phyloP scores from a whole-genome alignment of 1,139 yeast genomes.

The Martiniozyma asiatica region DNA sequence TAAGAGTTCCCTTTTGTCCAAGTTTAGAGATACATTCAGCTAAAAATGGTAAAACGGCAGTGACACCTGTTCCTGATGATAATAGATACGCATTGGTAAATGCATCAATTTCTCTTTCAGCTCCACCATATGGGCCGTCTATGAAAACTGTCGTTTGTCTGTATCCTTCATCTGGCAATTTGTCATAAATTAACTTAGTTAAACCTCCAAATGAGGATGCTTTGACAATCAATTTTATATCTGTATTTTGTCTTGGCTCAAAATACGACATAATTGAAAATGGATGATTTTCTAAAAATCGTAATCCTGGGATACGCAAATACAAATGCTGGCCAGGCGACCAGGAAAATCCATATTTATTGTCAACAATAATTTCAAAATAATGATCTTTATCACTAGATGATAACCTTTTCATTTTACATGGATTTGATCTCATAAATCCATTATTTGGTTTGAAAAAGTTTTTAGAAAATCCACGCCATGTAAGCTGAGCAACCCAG shows the following conservation, averaged over 20 bases:
- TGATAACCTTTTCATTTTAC: slow-evolving; percentile 20
- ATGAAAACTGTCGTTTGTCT: slow-evolving; percentile 26
- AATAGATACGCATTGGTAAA: slow-evolving; percentile 37
- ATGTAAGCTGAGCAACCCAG: slow-evolving; percentile 41
- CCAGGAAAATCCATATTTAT: slow-evolving; percentile 33
- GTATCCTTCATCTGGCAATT: slow-evolving; percentile 18
- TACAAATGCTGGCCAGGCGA: slow-evolving; percentile 51
- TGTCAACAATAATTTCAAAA: slow-evolving; percentile 32
- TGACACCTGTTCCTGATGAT: slow-evolving; percentile 44
- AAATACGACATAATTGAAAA: slow-evolving; percentile 41
- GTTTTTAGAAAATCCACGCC: slow-evolving; percentile 41
- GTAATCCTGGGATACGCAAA: slow-evolving; percentile 35
- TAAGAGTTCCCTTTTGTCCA: slow-evolving; percentile 12
- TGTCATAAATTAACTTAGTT: slow-evolving; percentile 26
- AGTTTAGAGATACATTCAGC: slow-evolving; percentile 17
- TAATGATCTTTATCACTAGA: slow-evolving; percentile 9
- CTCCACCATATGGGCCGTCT: slow-evolving; percentile 61
- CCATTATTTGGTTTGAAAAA: slow-evolving; percentile 36
- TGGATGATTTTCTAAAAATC: slow-evolving; percentile 48
- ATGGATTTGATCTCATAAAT: slow-evolving; percentile 21
- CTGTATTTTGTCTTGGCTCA: slow-evolving; percentile 17
- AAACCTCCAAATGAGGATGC: slow-evolving; percentile 36
- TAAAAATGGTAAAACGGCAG: slow-evolving; percentile 34
- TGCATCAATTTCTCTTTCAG: slow-evolving; percentile 34
- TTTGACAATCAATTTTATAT: slow-evolving; percentile 37